Percentiles rank a stretch among this genome's conserved stretches.
phyloP scores from a whole-genome alignment of 305 asterid species.

The Solanum hybrid region DNA sequence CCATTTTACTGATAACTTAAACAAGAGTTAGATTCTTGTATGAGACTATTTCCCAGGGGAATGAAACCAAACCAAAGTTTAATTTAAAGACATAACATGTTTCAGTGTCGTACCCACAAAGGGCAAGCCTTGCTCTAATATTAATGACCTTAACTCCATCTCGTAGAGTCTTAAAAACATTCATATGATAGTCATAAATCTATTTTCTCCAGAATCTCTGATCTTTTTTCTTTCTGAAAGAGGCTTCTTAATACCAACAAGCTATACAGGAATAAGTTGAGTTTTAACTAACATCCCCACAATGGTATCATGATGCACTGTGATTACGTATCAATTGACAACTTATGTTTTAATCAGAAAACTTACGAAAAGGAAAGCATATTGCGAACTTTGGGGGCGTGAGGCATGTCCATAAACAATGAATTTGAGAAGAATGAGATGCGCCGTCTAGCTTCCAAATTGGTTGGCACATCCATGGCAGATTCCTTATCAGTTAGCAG shows the following conservation, averaged over 20 bases:
- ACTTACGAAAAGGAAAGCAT: conserved; percentile 97
- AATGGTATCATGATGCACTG: neutral
- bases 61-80: neutral
- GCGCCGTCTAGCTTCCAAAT: conserved; percentile 93
- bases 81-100: neutral
- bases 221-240: neutral
- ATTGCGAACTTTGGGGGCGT: conserved; percentile 95
- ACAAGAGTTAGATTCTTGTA: neutral
- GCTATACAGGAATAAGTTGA: neutral
- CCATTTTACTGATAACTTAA: neutral
- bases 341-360: neutral
- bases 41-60: neutral
- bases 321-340: neutral
- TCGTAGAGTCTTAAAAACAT: neutral
- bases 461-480: conserved; percentile 97
- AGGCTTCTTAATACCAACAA: neutral
- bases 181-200: neutral
- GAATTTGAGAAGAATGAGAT: conserved; percentile 97
- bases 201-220: neutral
- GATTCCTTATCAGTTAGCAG: conserved; percentile 94
- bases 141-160: neutral
- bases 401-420: conserved; percentile 96
- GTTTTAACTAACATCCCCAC: neutral
- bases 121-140: neutral
- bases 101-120: neutral